Evolutionary conservation across 2,329 filamentous ascomycete genomes (phyloP).

Genomic region (Exutisphaerella laricina): DNA sequence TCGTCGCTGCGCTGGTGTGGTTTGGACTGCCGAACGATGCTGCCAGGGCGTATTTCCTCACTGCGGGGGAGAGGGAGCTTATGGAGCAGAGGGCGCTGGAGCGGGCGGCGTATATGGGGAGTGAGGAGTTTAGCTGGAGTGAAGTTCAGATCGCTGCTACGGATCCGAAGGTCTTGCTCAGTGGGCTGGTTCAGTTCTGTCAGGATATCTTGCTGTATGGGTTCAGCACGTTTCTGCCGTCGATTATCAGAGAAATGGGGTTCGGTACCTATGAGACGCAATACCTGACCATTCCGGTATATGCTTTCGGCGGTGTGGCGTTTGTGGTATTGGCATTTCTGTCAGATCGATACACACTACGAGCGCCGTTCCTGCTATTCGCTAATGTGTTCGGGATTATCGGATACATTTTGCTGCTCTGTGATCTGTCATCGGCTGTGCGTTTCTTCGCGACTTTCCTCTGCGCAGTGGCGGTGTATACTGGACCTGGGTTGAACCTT

Average conservation of each 20-base stretch:
- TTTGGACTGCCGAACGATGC: slow-evolving; percentile 32
- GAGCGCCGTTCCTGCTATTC: slow-evolving; percentile 7
- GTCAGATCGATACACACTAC: slow-evolving; percentile 2
- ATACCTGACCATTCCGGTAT: slow-evolving; percentile 43
- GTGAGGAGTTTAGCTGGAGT: slow-evolving; percentile 46
- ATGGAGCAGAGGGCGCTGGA: slow-evolving; percentile 41
- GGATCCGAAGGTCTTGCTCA: slow-evolving; percentile 49
- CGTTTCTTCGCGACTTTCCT: slow-evolving; percentile 27
- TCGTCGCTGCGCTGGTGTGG: slow-evolving; percentile 21
- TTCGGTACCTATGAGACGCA: slow-evolving; percentile 41
- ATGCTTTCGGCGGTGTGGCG: slow-evolving; percentile 25
- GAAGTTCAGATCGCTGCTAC: slow-evolving; percentile 45
- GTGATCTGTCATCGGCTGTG: slow-evolving; percentile 16
- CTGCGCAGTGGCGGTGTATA: slow-evolving; percentile 25
- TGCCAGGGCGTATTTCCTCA: slow-evolving; percentile 42
- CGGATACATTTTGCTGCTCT: slow-evolving; percentile 49
- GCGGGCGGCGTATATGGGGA: slow-evolving; percentile 37
- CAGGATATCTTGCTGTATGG: slow-evolving; percentile 45
- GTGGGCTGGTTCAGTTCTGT: slow-evolving; percentile 47
- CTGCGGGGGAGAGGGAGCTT: slow-evolving; percentile 43
- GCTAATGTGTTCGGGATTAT: slow-evolving; percentile 51
- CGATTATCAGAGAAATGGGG: slow-evolving; percentile 31
- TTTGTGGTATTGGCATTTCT: slow-evolving; percentile 11
- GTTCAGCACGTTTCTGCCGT: slow-evolving; percentile 22
- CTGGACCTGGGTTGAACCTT: slow-evolving; percentile 39